Percentiles rank a stretch among this genome's conserved stretches.
Evolutionary conservation across 306 rosid species (phyloP).

Genomic region (Prunus kanzakura): DNA sequence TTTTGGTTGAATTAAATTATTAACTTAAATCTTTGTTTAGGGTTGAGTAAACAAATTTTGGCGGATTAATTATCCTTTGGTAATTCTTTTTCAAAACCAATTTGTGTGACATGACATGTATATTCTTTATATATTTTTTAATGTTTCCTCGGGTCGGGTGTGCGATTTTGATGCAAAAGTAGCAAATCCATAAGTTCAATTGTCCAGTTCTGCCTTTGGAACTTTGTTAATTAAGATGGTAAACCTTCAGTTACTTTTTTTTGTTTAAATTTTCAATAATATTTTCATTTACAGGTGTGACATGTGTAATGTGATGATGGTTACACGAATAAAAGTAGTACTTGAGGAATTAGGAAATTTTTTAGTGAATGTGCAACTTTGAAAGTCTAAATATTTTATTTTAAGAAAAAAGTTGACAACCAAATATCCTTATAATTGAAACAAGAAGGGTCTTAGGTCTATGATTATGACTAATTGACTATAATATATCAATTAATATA

Average conservation of each 20-base stretch:
- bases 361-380: accelerated
- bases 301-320: no score
- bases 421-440: no score
- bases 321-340: no score
- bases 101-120: not conserved
- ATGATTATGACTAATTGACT: no score
- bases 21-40: not conserved
- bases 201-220: not conserved
- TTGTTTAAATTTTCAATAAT: not conserved
- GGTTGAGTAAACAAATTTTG: not conserved
- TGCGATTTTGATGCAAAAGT: not conserved
- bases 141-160: not conserved
- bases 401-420: no score
- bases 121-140: not conserved
- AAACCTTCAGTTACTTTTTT: not conserved
- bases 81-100: not conserved
- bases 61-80: not conserved
- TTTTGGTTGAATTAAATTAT: no score
- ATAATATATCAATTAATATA: no score
- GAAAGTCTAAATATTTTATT: no score
- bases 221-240: not conserved
- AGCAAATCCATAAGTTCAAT: not conserved
- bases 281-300: not conserved
- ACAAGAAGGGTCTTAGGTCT: no score
- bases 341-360: no score